Evolutionary conservation across 1,284 basidiomycete species (phyloP), one percentile per base, ranked within the genome.

Genomic region (Leccinum cinnamomeum): DNA sequence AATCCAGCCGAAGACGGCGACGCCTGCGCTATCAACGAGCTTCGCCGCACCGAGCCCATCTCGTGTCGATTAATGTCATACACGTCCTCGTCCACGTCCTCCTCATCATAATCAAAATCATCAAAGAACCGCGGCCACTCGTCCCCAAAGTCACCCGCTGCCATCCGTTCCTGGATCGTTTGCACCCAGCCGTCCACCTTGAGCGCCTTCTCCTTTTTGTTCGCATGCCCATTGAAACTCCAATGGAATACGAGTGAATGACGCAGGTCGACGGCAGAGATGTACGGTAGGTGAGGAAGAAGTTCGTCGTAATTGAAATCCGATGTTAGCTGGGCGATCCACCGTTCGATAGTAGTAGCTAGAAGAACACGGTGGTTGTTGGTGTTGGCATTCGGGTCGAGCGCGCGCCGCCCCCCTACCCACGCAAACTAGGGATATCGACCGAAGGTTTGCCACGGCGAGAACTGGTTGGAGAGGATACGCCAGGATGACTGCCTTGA

Each of bases 251-350:
- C 90, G 53, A 95, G 80, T 55, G 95, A 78, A 67, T 91, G 87
- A 54, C 88, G 88, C 30, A 95, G 79, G 69, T 94, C 91, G 61
- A 89, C 77, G 5, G 90, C 85, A 58, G 81, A 83, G 70, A 95
- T 83, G 73, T 93, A 95, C 94, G 3, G 30, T 33, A 33, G 30
- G 3, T 33, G 30, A 33, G 10, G 30, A 33, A 33, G 75, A 95
- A 95, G 67, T 91, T 86, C 89, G 72, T 93, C 90, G 64, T 92
- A 91, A 73, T 91, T 87, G 67, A 94, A 79, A 68, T 90, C 87
- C 69, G 88, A 91, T 35, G 93, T 95, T 53, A 95, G 79, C 71
- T 95, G 92, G 1, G 92, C 92, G 62, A 95, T 88, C 91, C 92
- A 94, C 1, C 93, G 86, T 25, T 20, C 20, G 20, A 20, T 20